A percentile compares a stretch with the other conserved stretches of the same genome.
These are phyloP conservation scores for Termitomyces sp. DNA, from an alignment of 768 basidiomycete species.

Conservation along the genomic window DNA sequence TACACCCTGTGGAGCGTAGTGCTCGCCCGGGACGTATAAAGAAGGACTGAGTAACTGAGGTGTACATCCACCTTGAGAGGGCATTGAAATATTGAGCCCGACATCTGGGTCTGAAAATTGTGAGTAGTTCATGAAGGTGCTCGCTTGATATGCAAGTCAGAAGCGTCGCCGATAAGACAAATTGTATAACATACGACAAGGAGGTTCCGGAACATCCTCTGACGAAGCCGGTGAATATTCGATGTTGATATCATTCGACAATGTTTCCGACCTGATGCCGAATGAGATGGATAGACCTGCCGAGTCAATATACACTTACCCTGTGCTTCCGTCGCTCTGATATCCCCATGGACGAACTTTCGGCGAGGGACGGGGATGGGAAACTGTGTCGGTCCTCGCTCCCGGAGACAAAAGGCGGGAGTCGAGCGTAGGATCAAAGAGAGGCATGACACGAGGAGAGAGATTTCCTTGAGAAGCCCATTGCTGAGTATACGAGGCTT, in stretches of 20 bases:
- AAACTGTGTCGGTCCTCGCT: constrained; percentile 7
- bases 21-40: constrained; percentile 2
- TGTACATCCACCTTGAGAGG: constrained; percentile 9
- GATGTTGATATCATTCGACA: constrained; percentile 13
- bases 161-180: not conserved
- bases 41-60: constrained; percentile 7
- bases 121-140: constrained; percentile 1
- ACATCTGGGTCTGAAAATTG: constrained; percentile 4
- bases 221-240: constrained; percentile 19
- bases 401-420: constrained; percentile 2
- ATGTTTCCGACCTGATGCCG: constrained; percentile 11
- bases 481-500: constrained; percentile 8
- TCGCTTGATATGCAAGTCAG: constrained; percentile 1
- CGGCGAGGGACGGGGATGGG: constrained; percentile 6
- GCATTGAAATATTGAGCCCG: not conserved
- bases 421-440: constrained; percentile 6
- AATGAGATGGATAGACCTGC: not conserved
- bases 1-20: constrained; percentile 3
- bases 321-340: constrained; percentile 20
- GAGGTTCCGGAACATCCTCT: constrained; percentile 15
- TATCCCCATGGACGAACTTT: constrained; percentile 18
- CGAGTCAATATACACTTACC: constrained; percentile 11
- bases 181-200: constrained; percentile 10
- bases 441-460: constrained; percentile 6
- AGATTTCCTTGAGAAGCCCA: constrained; percentile 8